Evolutionary conservation across 371 early-diverging fungal species (phyloP), one percentile per base, ranked within the genome.

Genomic region (Apophysomyces variabilis): DNA sequence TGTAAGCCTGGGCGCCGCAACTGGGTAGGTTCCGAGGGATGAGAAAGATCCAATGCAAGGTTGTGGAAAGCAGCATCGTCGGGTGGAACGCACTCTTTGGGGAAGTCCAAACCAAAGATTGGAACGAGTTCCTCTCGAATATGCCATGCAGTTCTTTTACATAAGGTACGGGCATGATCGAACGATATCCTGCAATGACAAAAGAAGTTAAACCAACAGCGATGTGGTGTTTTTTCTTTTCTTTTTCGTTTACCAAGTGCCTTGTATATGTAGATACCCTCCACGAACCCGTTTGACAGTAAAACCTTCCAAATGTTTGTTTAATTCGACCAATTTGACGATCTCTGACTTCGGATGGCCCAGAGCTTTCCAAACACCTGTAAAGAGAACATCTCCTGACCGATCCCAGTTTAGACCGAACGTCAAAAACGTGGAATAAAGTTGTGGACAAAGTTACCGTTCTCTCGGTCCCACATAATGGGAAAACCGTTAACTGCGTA

Each of bases 401-500:
- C 7, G 21, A 21, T 21, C 21, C 8, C 16, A 21, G 32, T 26
- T 8, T 18, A 9, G 21, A 7, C 7, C 9, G 21, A 18, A 18
- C 32, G 54, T 50, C 54, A 50, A 50, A 50, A 16, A 8, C 7
- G 21, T 21, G 16, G 21, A 21, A 21, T 18, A 21, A 50, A 13
- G 41, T 41, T 41, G 8, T 41, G 41, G 41, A 18, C 21, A 50
- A 18, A 50, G 21, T 50, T 50, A 50, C 54, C 54, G 21, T 50
- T 50, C 54, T 50, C 54, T 50, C 54, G 54, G 54, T 50, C 54
- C 54, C 54, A 50, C 54, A 50, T 50, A 35, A 50, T 50, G 21
- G 54, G 54, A 21, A 50, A 50, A 18, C 54, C 54, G 21, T 50
- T 50, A 26, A 50, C 21, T 21, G 54, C 21, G 21, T 50, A 50